Conservation (phyloP, 257 asterid genomes). For the Hygrophila difformis region DNA sequence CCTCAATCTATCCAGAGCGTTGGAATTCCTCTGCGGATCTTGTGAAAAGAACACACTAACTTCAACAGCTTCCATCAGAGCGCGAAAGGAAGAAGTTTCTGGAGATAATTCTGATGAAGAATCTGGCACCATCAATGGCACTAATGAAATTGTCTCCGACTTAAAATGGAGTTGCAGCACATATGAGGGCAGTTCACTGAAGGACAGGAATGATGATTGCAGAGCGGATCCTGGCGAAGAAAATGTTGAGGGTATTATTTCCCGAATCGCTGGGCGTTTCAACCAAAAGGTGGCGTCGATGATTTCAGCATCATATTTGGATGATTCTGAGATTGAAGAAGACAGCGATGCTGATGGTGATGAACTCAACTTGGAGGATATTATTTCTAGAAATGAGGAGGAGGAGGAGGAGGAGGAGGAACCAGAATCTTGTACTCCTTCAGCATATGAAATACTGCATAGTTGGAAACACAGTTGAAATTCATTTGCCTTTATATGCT, state of each 20-base stretch:
- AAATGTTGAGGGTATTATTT: conserved; percentile 14
- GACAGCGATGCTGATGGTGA: conserved; percentile 27
- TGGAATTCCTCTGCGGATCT: conserved; percentile 40
- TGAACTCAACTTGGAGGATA: conserved; percentile 25
- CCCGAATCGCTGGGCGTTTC: conserved; percentile 14
- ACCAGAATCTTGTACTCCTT: conserved; percentile 33
- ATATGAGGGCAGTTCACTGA: conserved; percentile 1
- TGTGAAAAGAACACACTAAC: conserved; percentile 15
- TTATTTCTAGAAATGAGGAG: conserved; percentile 21
- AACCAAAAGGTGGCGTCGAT: conserved; percentile 14
- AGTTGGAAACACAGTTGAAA: no score
- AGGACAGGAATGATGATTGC: neutral
- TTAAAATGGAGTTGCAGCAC: conserved; percentile 7
- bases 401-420: conserved; percentile 22
- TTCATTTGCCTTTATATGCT: no score
- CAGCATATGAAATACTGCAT: conserved; percentile 64
- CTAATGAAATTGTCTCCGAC: conserved; percentile 8
- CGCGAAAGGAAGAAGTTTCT: neutral
- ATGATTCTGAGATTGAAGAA: conserved; percentile 13
- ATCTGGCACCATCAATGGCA: neutral
- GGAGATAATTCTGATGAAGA: conserved; percentile 11
- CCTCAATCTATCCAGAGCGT: conserved; percentile 42
- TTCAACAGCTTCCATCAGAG: conserved; percentile 12
- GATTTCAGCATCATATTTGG: conserved; percentile 11
- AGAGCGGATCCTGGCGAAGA: conserved; percentile 13